Percentiles rank a stretch among this genome's conserved stretches.
These are phyloP conservation scores for Olyra latifolia DNA, from an alignment of 176 grass and related monocot genomes.

Conservation along the genomic window DNA sequence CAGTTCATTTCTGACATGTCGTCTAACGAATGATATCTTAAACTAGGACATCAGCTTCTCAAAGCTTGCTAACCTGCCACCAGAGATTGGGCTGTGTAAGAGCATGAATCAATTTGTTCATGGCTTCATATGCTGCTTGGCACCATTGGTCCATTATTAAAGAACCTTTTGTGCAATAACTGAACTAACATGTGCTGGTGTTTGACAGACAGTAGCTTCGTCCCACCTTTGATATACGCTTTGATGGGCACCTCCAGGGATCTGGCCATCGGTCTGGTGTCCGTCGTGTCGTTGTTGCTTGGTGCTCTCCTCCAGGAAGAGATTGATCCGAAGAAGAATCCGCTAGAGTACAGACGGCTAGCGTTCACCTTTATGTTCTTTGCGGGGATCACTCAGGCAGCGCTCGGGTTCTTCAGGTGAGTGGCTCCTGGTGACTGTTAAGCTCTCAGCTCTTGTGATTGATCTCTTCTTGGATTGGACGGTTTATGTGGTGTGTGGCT, in stretches of 20 bases:
- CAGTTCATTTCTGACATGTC: background rate
- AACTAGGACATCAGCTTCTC: slow-evolving; percentile 81
- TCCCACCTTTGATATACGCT: slow-evolving; percentile 82
- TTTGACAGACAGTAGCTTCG: slow-evolving; percentile 79
- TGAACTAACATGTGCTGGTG: slow-evolving; percentile 11
- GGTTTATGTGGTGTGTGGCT: background rate
- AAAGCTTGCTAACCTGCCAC: slow-evolving; percentile 66
- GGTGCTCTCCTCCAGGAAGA: slow-evolving; percentile 67
- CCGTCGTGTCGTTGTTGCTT: slow-evolving; percentile 83
- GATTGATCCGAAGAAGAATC: slow-evolving; percentile 48
- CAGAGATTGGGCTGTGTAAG: slow-evolving; percentile 83
- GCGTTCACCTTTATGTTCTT: slow-evolving; percentile 88
- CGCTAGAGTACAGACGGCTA: slow-evolving; percentile 49
- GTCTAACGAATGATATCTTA: background rate
- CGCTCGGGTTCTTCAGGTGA: slow-evolving; percentile 69
- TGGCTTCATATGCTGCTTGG: background rate
- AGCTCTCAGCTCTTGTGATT: background rate
- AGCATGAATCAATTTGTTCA: background rate
- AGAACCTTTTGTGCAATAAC: background rate
- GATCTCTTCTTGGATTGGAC: background rate
- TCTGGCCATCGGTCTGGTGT: slow-evolving; percentile 88
- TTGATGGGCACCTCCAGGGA: slow-evolving; percentile 91
- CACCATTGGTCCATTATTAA: background rate
- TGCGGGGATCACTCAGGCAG: slow-evolving; percentile 73
- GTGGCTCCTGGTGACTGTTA: background rate